These are phyloP conservation scores for Lachnellula cervina DNA, from an alignment of 2,329 filamentous ascomycete genomes.

Conservation along the genomic window DNA sequence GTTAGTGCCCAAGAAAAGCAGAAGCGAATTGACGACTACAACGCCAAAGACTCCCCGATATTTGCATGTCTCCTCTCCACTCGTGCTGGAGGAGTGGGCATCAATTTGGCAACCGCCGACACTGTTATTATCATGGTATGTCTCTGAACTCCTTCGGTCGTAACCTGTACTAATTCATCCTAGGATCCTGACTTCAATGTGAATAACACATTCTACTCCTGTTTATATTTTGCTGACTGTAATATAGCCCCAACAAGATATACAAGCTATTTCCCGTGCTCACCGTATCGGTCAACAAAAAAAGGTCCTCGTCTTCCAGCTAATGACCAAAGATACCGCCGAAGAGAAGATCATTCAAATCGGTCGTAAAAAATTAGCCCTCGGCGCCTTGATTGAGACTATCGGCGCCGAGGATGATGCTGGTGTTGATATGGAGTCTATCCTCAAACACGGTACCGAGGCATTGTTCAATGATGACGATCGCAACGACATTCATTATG, in stretches of 20 bases:
- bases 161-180: constrained; percentile 8
- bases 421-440: constrained; percentile 76
- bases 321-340: constrained; percentile 82
- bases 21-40: constrained; percentile 89
- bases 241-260: constrained; percentile 76
- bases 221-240: constrained; percentile 39
- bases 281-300: constrained; percentile 96
- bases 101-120: constrained; percentile 94
- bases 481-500: constrained; percentile 73
- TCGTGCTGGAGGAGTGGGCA: constrained; percentile 90
- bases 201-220: neutral
- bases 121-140: constrained; percentile 87
- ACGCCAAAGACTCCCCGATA: constrained; percentile 72
- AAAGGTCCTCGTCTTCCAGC: constrained; percentile 90
- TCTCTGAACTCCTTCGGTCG: constrained; percentile 64
- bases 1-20: constrained; percentile 83
- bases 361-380: constrained; percentile 89
- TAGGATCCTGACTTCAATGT: constrained; percentile 32
- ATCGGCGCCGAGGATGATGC: constrained; percentile 82
- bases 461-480: constrained; percentile 77
- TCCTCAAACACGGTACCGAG: constrained; percentile 80
- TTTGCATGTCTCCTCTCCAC: constrained; percentile 94
- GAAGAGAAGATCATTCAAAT: constrained; percentile 97
- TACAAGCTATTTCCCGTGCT: constrained; percentile 89
- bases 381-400: constrained; percentile 89